Evolutionary conservation across 208 protist genomes (phyloP).

Genomic region (Leishmania guyanensis): DNA sequence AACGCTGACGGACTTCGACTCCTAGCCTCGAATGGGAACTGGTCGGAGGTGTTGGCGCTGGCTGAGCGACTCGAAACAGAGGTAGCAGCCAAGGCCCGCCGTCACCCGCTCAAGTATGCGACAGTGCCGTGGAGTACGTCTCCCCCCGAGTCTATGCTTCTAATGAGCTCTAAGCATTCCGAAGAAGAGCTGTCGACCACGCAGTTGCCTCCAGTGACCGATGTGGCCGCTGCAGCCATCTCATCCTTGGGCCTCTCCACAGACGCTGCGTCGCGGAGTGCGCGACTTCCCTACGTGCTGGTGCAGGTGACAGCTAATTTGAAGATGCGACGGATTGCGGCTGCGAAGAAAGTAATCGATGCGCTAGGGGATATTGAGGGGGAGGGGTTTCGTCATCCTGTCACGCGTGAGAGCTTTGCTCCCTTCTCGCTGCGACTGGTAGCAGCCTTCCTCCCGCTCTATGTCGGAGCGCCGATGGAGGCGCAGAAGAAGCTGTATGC

Average conservation of each 20-base stretch:
- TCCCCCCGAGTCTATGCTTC: not conserved
- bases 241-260: conserved; percentile 10
- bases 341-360: conserved; percentile 63
- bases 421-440: conserved; percentile 86
- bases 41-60: conserved; percentile 60
- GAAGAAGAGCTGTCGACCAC: not conserved
- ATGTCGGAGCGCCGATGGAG: conserved; percentile 56
- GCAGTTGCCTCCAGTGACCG: not conserved
- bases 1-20: conserved; percentile 60
- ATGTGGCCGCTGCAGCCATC: not conserved
- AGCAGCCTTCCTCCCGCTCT: conserved; percentile 63
- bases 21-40: conserved; percentile 69
- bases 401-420: conserved; percentile 57
- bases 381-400: conserved; percentile 54
- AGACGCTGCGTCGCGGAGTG: conserved; percentile 21
- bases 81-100: conserved; percentile 23
- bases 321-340: conserved; percentile 57
- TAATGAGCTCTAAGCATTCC: not conserved
- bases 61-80: conserved; percentile 61
- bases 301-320: conserved; percentile 80
- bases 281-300: conserved; percentile 61
- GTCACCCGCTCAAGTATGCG: conserved; percentile 14
- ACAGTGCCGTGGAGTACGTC: conserved; percentile 4
- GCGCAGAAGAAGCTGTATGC: conserved; percentile 56
- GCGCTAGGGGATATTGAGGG: conserved; percentile 69